Evolutionary conservation across 2,329 filamentous ascomycete genomes (phyloP), one percentile per base, ranked within the genome.

Genomic region (Aspergillus quadrilineatus): DNA sequence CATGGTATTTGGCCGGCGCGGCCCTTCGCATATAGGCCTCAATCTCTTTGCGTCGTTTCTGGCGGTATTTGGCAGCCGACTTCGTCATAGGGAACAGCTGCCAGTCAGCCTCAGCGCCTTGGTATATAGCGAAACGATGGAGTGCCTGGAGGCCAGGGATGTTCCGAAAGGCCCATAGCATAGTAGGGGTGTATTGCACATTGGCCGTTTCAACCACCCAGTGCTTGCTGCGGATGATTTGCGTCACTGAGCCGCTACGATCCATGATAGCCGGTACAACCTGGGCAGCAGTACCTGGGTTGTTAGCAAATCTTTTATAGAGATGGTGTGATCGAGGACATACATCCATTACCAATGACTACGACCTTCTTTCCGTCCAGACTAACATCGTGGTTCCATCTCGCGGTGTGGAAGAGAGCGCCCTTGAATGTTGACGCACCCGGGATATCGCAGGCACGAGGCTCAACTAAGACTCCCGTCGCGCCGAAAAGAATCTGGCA

Each of bases 151-250:
- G 65, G 55, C 84, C 81, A 0, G 76, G 61, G 0, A 76, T 28
- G 51, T 80, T 80, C 1, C 82, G 70, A 8, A 82, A 58, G 1
- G 80, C 59, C 43, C 79, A 76, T 48, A 77, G 75, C 1, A 84
- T 59, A 0, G 79, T 73, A 0, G 82, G 81, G 0, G 85, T 55
- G n/a, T 74, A 70, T 8, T 64, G 70, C 61, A 82, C 72, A 12
- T 68, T 61, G 0, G 63, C 14, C 14, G 69, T 67, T 1, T 78
- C 77, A 2, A 79, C 74, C 1, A 83, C 76, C 82, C 82, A 85
- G 4, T 83, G 83, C 7, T 82, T 79, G 7, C 79, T 79, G 28
- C 82, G 73, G 75, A 85, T 80, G 5, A 86, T 66, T 60, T 86
- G 83, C 0, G 81, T 83, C 1, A 85, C 75, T 6, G 78, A 79